Evolutionary conservation across 768 basidiomycete species (phyloP).

Genomic region (Boletus subparvulus): DNA sequence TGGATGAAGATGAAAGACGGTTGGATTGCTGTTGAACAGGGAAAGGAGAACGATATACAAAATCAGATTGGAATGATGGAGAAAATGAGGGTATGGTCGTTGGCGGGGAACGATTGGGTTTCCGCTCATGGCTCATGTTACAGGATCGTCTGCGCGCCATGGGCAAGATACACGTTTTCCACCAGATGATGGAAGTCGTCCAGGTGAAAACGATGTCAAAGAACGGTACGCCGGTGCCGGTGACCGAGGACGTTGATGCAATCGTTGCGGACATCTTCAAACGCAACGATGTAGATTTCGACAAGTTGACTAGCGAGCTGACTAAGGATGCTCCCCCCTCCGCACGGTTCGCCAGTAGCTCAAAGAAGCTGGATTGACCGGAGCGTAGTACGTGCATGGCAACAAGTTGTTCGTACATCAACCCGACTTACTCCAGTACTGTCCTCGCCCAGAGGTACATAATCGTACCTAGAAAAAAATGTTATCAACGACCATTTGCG

Average conservation of each 20-base stretch:
- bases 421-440: background rate
- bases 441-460: background rate
- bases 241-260: constrained; percentile 32
- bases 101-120: background rate
- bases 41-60: constrained; percentile 20
- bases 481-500: background rate
- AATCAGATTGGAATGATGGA: constrained; percentile 30
- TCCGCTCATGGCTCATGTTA: background rate
- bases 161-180: constrained; percentile 32
- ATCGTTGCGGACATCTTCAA: constrained; percentile 34
- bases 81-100: constrained; percentile 24
- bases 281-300: constrained; percentile 32
- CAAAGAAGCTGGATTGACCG: constrained; percentile 31
- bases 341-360: constrained; percentile 23
- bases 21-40: constrained; percentile 32
- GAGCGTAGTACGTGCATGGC: constrained; percentile 2
- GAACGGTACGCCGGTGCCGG: constrained; percentile 21
- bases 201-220: constrained; percentile 31
- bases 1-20: constrained; percentile 33
- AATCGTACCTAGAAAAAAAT: background rate
- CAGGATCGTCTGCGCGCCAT: constrained; percentile 31
- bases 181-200: constrained; percentile 35
- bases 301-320: constrained; percentile 26
- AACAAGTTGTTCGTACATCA: background rate
- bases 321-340: constrained; percentile 17